phyloP scores from a whole-genome alignment of 768 basidiomycete species.

The Suillus bovinus region DNA sequence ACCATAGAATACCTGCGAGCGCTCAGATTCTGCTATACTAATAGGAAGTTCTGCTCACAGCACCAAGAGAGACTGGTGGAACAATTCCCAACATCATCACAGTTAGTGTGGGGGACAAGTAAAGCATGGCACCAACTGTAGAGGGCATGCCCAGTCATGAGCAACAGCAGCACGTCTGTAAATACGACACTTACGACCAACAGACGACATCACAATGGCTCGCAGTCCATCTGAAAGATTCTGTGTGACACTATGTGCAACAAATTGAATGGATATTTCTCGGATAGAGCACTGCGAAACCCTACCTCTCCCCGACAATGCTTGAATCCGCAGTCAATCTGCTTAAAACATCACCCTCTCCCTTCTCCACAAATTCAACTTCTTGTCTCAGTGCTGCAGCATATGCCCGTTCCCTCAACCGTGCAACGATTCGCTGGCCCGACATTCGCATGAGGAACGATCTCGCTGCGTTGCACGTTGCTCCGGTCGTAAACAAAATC shows the following conservation, averaged over 20 bases:
- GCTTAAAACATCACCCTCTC: conserved; percentile 93
- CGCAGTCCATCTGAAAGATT: conserved; percentile 81
- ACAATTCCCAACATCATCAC: conserved; percentile 92
- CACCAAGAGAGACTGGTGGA: conserved; percentile 82
- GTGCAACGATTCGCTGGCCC: conserved; percentile 89
- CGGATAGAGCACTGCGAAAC: neutral
- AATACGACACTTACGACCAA: conserved; percentile 65
- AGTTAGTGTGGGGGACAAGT: conserved; percentile 85
- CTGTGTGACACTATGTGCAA: conserved; percentile 62
- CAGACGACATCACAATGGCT: conserved; percentile 90
- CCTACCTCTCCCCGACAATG: conserved; percentile 89
- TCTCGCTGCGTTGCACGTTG: conserved; percentile 80
- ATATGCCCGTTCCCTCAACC: conserved; percentile 82
- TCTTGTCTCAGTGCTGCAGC: conserved; percentile 84
- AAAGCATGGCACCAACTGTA: conserved; percentile 92
- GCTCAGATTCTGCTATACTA: conserved; percentile 15
- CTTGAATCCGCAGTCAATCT: conserved; percentile 88
- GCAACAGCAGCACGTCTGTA: neutral
- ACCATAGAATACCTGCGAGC: conserved; percentile 86
- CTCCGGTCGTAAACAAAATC: conserved; percentile 82
- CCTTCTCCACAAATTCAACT: conserved; percentile 89
- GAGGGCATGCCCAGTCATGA: neutral
- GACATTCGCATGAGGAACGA: conserved; percentile 85
- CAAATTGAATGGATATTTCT: conserved; percentile 6
- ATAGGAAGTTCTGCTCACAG: conserved; percentile 46